Evolutionary conservation across 106 monocot genomes (phyloP), one percentile per base, ranked within the genome.

Genomic region (Posidonia australis): DNA sequence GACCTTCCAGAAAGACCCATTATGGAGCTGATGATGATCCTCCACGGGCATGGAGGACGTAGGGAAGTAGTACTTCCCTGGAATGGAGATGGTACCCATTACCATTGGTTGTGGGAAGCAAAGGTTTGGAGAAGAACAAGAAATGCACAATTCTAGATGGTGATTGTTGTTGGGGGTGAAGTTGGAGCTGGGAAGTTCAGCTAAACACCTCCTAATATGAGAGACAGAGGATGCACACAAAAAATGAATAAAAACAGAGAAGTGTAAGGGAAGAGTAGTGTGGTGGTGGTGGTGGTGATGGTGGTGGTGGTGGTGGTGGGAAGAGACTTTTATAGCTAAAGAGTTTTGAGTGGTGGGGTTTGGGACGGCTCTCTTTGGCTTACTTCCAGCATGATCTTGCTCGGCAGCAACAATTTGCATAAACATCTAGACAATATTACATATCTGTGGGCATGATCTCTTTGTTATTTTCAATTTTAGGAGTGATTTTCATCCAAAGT

Each of bases 1-100:
- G 26, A 56, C 26, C 60, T 60, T 60, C 60, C 60, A 31, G 31
- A 60, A 16, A 5, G 23, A 60, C 5, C 60, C 60, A 60, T 60
- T 10, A 56, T 14, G 21, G 0, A 9, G 25, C 55, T 1, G 19
- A 41, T 31, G 60, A 29, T 6, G 0, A 17, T 36, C 32, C 31
- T 36, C n/a, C 18, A 17, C 17, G 5, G 28, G 60, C 28, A 36
- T 1, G 17, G 3, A 0, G 31, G 56, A 22, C 14, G 5, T 26
- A 22, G 5, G 13, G 27, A 13, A 60, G 60, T 1, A 60, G n/a
- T 11, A 56, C 21, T 26, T 56, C 55, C 10, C 26, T 12, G 22
- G 13, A 13, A 27, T 20, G 28, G 36, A 36, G 60, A 60, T 36
- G 36, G 60, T 36, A 36, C 18, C 32, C 60, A 60, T 60, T 26